Evolutionary conservation across 2,329 filamentous ascomycete species (phyloP).

Genomic region (Sclerotinia nivalis): DNA sequence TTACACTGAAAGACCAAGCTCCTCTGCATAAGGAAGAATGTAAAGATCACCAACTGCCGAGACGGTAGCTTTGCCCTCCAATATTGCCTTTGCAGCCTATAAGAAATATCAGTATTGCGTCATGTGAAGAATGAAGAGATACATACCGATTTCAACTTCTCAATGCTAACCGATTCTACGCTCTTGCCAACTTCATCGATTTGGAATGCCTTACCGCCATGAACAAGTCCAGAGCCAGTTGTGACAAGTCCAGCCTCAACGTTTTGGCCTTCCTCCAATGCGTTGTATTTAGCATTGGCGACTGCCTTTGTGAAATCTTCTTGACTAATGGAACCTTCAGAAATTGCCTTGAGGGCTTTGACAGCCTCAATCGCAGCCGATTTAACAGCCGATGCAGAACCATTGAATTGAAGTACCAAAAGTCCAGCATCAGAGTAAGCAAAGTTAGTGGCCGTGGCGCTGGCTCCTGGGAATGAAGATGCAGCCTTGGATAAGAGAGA

Average conservation of each 20-base stretch:
- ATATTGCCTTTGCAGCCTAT: conserved; percentile 82
- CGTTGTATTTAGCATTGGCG: conserved; percentile 89
- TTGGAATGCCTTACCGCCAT: conserved; percentile 80
- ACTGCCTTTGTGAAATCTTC: conserved; percentile 92
- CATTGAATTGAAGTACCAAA: conserved; percentile 77
- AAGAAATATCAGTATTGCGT: conserved; percentile 38
- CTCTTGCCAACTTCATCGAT: conserved; percentile 76
- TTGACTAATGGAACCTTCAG: conserved; percentile 71
- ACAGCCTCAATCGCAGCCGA: conserved; percentile 74
- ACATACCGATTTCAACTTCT: conserved; percentile 83
- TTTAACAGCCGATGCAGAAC: conserved; percentile 70
- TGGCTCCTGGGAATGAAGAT: conserved; percentile 63
- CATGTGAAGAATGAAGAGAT: neutral
- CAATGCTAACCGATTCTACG: conserved; percentile 77
- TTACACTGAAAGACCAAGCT: conserved; percentile 94
- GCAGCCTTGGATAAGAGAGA: conserved; percentile 82
- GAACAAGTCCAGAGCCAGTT: conserved; percentile 81
- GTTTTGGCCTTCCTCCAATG: conserved; percentile 78
- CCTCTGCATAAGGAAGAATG: conserved; percentile 87
- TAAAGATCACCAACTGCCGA: conserved; percentile 89
- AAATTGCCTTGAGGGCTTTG: conserved; percentile 78
- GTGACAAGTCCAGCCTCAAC: conserved; percentile 76
- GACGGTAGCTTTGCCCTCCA: conserved; percentile 86
- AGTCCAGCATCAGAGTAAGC: conserved; percentile 95
- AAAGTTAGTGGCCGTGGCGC: conserved; percentile 72